Evolutionary conservation across 768 basidiomycete genomes (phyloP).

Genomic region (Xerocomellus intermedius): DNA sequence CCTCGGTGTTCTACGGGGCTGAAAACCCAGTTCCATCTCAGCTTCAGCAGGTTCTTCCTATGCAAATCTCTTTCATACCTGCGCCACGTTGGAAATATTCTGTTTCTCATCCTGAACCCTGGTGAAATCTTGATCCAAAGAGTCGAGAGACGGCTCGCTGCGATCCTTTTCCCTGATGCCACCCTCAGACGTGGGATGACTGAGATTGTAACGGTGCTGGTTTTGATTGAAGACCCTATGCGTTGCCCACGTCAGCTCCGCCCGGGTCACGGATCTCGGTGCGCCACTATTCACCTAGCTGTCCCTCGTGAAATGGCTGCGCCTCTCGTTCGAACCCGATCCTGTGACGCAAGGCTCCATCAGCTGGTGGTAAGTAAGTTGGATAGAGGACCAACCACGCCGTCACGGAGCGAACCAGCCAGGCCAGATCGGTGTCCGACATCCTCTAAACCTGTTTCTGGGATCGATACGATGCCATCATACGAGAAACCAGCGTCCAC

Average conservation of each 20-base stretch:
- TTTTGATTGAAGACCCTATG: background rate
- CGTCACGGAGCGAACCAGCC: background rate
- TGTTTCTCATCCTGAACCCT: background rate
- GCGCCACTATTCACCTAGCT: background rate
- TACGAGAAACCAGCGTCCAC: conserved; percentile 2
- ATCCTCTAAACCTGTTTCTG: conserved; percentile 2
- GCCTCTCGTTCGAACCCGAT: background rate
- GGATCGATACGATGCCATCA: background rate
- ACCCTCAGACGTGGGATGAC: background rate
- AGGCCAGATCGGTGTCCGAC: background rate
- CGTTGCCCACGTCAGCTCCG: background rate
- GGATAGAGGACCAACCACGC: background rate
- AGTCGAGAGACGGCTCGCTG: background rate
- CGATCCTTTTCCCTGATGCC: background rate
- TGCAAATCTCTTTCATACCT: background rate
- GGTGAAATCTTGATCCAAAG: background rate
- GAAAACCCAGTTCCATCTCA: background rate
- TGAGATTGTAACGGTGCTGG: background rate
- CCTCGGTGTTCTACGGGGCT: background rate
- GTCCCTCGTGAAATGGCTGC: background rate
- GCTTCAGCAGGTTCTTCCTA: background rate
- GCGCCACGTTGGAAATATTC: background rate
- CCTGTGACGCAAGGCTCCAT: background rate
- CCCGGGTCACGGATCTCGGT: no score
- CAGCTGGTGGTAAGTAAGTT: background rate